Evolutionary conservation across 2,329 filamentous ascomycete genomes (phyloP).

Genomic region (Thermochaetoides dissita): DNA sequence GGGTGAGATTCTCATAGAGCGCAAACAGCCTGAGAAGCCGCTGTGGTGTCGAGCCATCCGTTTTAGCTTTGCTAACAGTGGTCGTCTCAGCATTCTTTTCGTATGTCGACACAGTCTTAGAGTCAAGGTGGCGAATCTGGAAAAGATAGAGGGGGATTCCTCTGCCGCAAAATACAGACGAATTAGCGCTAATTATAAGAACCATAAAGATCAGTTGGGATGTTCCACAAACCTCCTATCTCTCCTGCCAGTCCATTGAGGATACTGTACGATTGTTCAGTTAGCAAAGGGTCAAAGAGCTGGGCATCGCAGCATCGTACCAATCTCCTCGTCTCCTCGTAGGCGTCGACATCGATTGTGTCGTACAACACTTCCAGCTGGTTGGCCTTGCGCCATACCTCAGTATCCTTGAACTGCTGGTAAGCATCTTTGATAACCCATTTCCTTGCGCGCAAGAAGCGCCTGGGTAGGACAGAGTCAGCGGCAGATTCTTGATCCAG

Average conservation of each 20-base stretch:
- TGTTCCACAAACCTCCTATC: slow-evolving; percentile 41
- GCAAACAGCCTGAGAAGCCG: slow-evolving; percentile 80
- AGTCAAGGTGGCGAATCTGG: slow-evolving; percentile 70
- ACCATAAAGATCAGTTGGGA: too few relatives aligned
- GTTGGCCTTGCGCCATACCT: slow-evolving; percentile 73
- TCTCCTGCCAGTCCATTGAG: slow-evolving; percentile 85
- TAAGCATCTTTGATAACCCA: slow-evolving; percentile 68
- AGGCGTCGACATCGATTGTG: slow-evolving; percentile 73
- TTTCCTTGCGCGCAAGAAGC: slow-evolving; percentile 72
- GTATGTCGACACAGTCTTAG: slow-evolving; percentile 67
- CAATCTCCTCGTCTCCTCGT: slow-evolving; percentile 64
- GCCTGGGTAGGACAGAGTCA: slow-evolving; percentile 33
- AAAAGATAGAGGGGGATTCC: slow-evolving; percentile 89
- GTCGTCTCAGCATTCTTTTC: slow-evolving; percentile 50
- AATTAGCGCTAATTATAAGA: too few relatives aligned
- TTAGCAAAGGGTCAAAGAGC: not conserved
- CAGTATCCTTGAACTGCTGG: slow-evolving; percentile 74
- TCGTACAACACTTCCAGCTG: slow-evolving; percentile 67
- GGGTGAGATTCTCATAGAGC: slow-evolving; percentile 81
- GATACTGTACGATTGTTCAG: slow-evolving; percentile 46
- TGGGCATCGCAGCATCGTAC: slow-evolving; percentile 27
- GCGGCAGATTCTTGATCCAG: too few relatives aligned
- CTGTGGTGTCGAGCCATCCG: slow-evolving; percentile 52
- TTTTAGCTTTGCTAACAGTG: slow-evolving; percentile 43
- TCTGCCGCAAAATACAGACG: slow-evolving; percentile 25